Evolutionary conservation across 2,329 filamentous ascomycete genomes (phyloP).

Genomic region (Epichloe baconii): DNA sequence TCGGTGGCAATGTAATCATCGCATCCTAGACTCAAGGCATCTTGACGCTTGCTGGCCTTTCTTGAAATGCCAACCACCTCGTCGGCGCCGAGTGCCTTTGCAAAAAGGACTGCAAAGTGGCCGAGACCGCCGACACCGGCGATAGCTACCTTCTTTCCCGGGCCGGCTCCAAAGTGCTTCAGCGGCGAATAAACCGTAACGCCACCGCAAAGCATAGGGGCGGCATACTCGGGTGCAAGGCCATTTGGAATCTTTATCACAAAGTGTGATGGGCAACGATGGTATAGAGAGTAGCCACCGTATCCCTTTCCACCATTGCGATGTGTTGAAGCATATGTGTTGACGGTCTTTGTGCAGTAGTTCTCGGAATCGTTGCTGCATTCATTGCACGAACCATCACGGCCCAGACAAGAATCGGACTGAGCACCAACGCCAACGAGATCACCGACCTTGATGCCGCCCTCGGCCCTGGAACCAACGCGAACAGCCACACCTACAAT

Average conservation of each 20-base stretch:
- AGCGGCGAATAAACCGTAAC: conserved; percentile 55
- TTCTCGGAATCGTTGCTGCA: conserved; percentile 28
- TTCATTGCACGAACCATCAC: conserved; percentile 25
- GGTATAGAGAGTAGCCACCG: conserved; percentile 34
- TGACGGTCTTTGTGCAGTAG: conserved; percentile 29
- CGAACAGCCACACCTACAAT: conserved; percentile 47
- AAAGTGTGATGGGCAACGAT: conserved; percentile 30
- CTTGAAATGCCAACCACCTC: conserved; percentile 47
- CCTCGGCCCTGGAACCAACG: conserved; percentile 33
- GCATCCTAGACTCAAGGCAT: conserved; percentile 44
- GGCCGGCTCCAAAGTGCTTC: conserved; percentile 47
- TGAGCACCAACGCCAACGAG: conserved; percentile 52
- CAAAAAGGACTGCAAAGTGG: conserved; percentile 56
- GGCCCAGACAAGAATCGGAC: conserved; percentile 36
- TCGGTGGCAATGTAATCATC: conserved; percentile 31
- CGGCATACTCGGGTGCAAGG: conserved; percentile 26
- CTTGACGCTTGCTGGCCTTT: conserved; percentile 35
- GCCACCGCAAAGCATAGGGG: conserved; percentile 60
- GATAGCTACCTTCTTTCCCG: conserved; percentile 47
- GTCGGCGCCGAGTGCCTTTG: conserved; percentile 53
- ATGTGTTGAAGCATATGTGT: conserved; percentile 36
- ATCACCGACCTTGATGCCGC: conserved; percentile 44
- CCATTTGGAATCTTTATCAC: conserved; percentile 33
- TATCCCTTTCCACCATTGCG: conserved; percentile 20
- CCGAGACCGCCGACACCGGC: conserved; percentile 56